A percentile compares a stretch with the other conserved stretches of the same genome.
These are phyloP conservation scores for Periconia digitata DNA, from an alignment of 2,329 filamentous ascomycete genomes.

Conservation along the genomic window DNA sequence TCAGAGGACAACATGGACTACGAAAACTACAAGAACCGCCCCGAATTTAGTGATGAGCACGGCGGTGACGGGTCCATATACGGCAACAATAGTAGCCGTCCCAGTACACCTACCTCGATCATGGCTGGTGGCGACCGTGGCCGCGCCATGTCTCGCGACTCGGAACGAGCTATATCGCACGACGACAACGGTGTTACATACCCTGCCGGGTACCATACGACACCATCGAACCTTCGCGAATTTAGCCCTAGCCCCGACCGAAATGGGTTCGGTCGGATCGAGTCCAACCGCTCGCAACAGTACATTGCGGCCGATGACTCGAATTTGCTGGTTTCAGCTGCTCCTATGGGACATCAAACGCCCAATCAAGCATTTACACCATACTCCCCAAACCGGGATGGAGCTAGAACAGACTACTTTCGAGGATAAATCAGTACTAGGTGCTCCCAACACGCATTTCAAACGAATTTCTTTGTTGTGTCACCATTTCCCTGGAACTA, in stretches of 20 bases:
- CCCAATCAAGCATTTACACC: constrained; percentile 26
- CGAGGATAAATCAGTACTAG: not conserved
- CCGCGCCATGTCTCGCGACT: constrained; percentile 26
- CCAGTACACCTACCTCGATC: constrained; percentile 59
- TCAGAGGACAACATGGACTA: constrained; percentile 86
- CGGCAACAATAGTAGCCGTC: constrained; percentile 60
- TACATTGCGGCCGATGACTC: constrained; percentile 19
- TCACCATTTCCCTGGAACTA: not conserved
- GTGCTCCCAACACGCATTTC: not conserved
- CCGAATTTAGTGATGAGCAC: constrained; percentile 84
- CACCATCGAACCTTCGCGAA: constrained; percentile 45
- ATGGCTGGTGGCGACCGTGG: constrained; percentile 27
- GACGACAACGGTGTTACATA: constrained; percentile 45
- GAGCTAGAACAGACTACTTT: constrained; percentile 27
- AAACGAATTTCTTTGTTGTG: constrained; percentile 2
- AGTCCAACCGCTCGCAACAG: not conserved
- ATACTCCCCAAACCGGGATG: constrained; percentile 27
- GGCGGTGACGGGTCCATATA: constrained; percentile 67
- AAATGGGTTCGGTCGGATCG: not conserved
- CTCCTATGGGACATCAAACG: constrained; percentile 35
- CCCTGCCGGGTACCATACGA: constrained; percentile 52
- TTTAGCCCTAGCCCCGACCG: constrained; percentile 43
- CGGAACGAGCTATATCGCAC: constrained; percentile 26
- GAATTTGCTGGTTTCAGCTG: constrained; percentile 30
- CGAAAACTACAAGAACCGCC: constrained; percentile 84